Conservation (phyloP, 257 asterid genomes). For the Solanum ossicruentum region DNA sequence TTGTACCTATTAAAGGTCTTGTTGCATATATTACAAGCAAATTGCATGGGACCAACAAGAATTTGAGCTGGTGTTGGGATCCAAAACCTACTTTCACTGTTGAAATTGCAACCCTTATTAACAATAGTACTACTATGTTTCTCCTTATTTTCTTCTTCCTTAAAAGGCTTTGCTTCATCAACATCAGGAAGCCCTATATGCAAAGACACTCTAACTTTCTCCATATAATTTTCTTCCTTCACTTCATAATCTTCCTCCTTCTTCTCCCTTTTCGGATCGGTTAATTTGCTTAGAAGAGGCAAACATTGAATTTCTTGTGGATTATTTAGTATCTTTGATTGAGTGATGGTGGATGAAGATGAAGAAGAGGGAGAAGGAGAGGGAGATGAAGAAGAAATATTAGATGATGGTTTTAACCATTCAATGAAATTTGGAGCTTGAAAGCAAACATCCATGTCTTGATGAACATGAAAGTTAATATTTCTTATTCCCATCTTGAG, state of each 20-base stretch:
- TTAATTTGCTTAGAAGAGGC: conserved; percentile 62
- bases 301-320: conserved; percentile 34
- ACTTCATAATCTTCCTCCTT: conserved; percentile 20
- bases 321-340: background rate
- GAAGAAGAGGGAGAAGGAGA: background rate
- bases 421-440: conserved; percentile 39
- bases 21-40: conserved; percentile 72
- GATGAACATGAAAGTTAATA: conserved; percentile 18
- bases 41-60: conserved; percentile 92
- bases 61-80: conserved; percentile 89
- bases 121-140: background rate
- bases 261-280: conserved; percentile 17
- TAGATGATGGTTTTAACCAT: conserved; percentile 50
- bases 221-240: conserved; percentile 14
- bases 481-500: conserved; percentile 19
- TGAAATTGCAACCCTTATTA: conserved; percentile 9
- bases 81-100: conserved; percentile 54
- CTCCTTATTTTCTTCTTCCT: conserved; percentile 15
- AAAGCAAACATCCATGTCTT: conserved; percentile 30
- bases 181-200: conserved; percentile 66
- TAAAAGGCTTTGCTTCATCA: conserved; percentile 1
- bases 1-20: conserved; percentile 92
- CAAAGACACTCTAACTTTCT: conserved; percentile 42
- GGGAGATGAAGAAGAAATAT: background rate
- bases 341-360: conserved; percentile 9